phyloP scores from a whole-genome alignment of 2,329 filamentous ascomycete genomes.

The Apiospora hydei region DNA sequence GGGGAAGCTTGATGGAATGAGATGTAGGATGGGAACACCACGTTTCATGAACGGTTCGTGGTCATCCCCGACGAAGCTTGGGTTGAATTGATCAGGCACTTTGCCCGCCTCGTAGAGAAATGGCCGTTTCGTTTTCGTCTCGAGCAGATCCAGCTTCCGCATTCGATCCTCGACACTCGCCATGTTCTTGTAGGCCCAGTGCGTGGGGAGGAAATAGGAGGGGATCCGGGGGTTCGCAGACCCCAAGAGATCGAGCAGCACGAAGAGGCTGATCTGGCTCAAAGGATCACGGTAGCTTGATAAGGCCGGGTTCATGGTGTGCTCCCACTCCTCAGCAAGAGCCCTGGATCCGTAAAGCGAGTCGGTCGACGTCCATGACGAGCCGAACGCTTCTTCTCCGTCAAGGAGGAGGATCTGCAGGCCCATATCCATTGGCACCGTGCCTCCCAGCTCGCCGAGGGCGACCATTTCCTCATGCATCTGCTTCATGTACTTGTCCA shows the following conservation, averaged over 20 bases:
- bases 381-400: slow-evolving; percentile 79
- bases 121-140: slow-evolving; percentile 41
- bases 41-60: slow-evolving; percentile 79
- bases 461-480: slow-evolving; percentile 77
- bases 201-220: slow-evolving; percentile 79
- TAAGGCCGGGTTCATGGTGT: slow-evolving; percentile 67
- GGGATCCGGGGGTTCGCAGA: slow-evolving; percentile 65
- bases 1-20: slow-evolving; percentile 78
- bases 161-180: slow-evolving; percentile 70
- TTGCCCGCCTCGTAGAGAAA: slow-evolving; percentile 67
- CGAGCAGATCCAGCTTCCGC: slow-evolving; percentile 62
- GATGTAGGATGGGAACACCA: slow-evolving; percentile 77
- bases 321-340: slow-evolving; percentile 77
- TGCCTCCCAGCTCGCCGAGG: slow-evolving; percentile 54
- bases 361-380: slow-evolving; percentile 74
- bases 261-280: slow-evolving; percentile 76
- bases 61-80: slow-evolving; percentile 68
- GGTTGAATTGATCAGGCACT: slow-evolving; percentile 43
- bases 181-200: slow-evolving; percentile 80
- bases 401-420: slow-evolving; percentile 83
- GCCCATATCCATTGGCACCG: slow-evolving; percentile 72
- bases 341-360: slow-evolving; percentile 81
- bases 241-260: slow-evolving; percentile 78
- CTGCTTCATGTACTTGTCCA: slow-evolving; percentile 74
- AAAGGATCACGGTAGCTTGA: slow-evolving; percentile 74